A percentile compares a stretch with the other conserved stretches of the same genome.
Conservation (phyloP, 306 rosid genomes). For the Abrus pulchellus region DNA sequence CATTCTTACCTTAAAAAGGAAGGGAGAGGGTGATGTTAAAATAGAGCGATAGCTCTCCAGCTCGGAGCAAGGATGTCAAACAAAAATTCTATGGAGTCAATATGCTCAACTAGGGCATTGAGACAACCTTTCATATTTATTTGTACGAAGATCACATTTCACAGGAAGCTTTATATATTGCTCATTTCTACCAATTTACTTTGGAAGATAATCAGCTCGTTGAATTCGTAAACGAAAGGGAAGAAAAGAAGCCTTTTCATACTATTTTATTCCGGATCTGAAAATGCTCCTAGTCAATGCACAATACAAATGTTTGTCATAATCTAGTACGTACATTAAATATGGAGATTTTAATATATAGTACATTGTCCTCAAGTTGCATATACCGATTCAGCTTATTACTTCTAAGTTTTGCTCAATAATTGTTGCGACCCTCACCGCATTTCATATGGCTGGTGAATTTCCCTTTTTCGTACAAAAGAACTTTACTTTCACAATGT, state of each 20-base stretch:
- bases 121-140: not conserved
- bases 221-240: not conserved
- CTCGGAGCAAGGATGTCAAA: not conserved
- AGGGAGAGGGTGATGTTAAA: too few relatives aligned
- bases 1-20: too few relatives aligned
- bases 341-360: not conserved
- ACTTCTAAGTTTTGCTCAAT: not conserved
- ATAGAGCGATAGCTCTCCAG: too few relatives aligned
- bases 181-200: not conserved
- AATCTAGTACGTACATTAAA: not conserved
- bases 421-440: not conserved
- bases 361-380: not conserved
- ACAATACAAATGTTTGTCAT: not conserved
- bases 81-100: not conserved
- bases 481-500: conserved; percentile 19
- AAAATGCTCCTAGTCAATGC: not conserved
- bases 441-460: not conserved
- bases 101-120: conserved; percentile 5
- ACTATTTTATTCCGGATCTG: not conserved
- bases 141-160: conserved; percentile 12
- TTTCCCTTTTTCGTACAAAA: conserved; percentile 13
- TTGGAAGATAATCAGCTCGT: not conserved
- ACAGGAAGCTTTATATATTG: conserved; percentile 4
- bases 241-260: conserved; percentile 4
- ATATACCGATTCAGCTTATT: conserved; percentile 9